Base-by-base conservation (phyloP, 2,329 filamentous ascomycete species). In the Diaporthe caulivora region DNA sequence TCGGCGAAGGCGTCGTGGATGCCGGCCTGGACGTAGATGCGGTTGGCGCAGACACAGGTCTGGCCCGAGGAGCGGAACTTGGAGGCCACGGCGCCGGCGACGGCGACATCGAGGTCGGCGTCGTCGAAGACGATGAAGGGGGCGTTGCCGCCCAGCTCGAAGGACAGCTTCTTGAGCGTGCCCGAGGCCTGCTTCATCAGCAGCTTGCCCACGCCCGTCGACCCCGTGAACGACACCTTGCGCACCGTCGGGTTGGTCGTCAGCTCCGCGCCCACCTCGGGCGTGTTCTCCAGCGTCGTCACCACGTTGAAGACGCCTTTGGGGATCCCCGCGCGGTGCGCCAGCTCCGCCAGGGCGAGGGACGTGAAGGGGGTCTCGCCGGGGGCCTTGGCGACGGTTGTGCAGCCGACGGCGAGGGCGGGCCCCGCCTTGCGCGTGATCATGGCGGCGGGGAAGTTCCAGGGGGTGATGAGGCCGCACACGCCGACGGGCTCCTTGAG, bases 51-150 rank as follows among this genome's bases (percentile, higher is more conserved):
- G 29, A 98, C 95, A 82, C 97, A 99, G 0, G 97, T 98, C 87
- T 99, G 97, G 47, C 97, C 97, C 0, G 94, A 97, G 49, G 93
- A 95, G 71, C 97, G 93, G 90, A 98, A 98, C 83, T 98, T 99
- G 79, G 91, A 95, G 31, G 92, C 86, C 70, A 98, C 90, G 62
- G 95, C 95, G 34, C 95, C 96, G 0, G 91, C 86, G 1, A 98
- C 95, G 2, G 97, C 97, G 6, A 87, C 85, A 74, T 98, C 95
- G 26, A 98, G 85, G 80, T 98, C 94, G 26, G 96, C 94, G 80
- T 98, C 96, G 80, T 98, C 95, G 80, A 98, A 98, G 47, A 98
- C 94, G 76, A 98, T 97, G 81, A 98, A 97, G 1, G 95, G 95
- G 0, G 95, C 93, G 81, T 98, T 98, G 47, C 95, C 95, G 68